phyloP scores from a whole-genome alignment of 352 stramenopile species.

The Phytophthora sp. region DNA sequence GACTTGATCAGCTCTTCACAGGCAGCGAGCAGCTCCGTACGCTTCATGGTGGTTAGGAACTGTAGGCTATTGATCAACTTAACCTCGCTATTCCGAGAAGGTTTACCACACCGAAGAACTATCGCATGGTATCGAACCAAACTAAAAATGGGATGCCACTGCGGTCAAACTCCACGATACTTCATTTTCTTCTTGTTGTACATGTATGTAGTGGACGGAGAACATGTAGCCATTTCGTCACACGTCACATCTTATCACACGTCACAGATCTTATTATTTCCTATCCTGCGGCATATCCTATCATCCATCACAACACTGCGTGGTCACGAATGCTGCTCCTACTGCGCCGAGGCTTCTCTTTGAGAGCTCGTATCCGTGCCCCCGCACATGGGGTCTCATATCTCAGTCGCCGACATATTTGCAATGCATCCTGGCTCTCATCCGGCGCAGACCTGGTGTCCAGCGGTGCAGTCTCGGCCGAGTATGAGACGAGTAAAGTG shows the following conservation, averaged over 20 bases:
- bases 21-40: slow-evolving; percentile 66
- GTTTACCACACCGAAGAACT: too few species aligned
- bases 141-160: slow-evolving; percentile 12
- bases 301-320: slow-evolving; percentile 16
- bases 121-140: too few species aligned
- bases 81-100: slow-evolving; percentile 12
- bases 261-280: slow-evolving; percentile 12
- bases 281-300: slow-evolving; percentile 8
- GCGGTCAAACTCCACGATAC: too few species aligned
- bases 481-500: slow-evolving; percentile 22
- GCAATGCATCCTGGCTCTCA: slow-evolving; percentile 14
- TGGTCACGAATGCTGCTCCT: slow-evolving; percentile 23
- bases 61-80: neutral
- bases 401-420: slow-evolving; percentile 15
- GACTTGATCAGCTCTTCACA: slow-evolving; percentile 82
- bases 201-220: too few species aligned
- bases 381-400: neutral
- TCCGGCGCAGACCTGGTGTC: slow-evolving; percentile 12
- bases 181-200: too few species aligned
- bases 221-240: too few species aligned
- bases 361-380: slow-evolving; percentile 7
- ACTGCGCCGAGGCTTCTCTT: slow-evolving; percentile 6
- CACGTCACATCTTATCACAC: too few species aligned
- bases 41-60: slow-evolving; percentile 58
- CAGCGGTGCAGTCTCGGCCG: neutral